phyloP scores from a whole-genome alignment of 2,329 filamentous ascomycete genomes.

The Akanthomyces muscarius region DNA sequence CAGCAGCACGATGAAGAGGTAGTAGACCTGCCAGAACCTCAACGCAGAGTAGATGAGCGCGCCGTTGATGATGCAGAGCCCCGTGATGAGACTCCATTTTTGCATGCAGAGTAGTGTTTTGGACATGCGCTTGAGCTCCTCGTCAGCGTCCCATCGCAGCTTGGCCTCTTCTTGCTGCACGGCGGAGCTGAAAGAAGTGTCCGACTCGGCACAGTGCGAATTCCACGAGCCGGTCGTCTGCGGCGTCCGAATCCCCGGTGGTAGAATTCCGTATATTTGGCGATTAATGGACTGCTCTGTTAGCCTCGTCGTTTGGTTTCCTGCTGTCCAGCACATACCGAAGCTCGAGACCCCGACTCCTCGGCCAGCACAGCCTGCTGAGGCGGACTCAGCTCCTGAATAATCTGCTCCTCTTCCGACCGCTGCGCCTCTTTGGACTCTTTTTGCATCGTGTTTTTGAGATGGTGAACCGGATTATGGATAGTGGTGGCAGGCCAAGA shows the following conservation, averaged over 20 bases:
- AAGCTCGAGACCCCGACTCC: slow-evolving; percentile 26
- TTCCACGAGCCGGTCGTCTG: slow-evolving; percentile 31
- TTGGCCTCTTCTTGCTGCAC: slow-evolving; percentile 37
- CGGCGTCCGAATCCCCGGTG: slow-evolving; percentile 30
- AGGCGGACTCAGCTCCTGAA: slow-evolving; percentile 19
- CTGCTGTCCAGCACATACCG: slow-evolving; percentile 23
- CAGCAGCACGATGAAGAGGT: slow-evolving; percentile 42
- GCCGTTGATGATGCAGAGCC: slow-evolving; percentile 33
- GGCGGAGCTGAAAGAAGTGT: slow-evolving; percentile 34
- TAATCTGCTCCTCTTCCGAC: slow-evolving; percentile 11
- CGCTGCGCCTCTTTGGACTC: not conserved
- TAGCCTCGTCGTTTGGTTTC: not conserved
- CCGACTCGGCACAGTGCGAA: slow-evolving; percentile 32
- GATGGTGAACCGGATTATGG: not conserved
- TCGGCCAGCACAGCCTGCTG: slow-evolving; percentile 3
- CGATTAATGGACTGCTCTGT: slow-evolving; percentile 31
- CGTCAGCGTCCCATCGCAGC: slow-evolving; percentile 37
- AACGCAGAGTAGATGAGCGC: slow-evolving; percentile 35
- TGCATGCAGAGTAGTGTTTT: slow-evolving; percentile 35
- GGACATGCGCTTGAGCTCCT: slow-evolving; percentile 37
- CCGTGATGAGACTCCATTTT: slow-evolving; percentile 37
- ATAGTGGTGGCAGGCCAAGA: not conserved
- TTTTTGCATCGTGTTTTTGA: not conserved
- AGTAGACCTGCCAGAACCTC: slow-evolving; percentile 38
- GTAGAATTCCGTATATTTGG: slow-evolving; percentile 30